Base-by-base conservation (phyloP, 1,139 yeast species). In the Yamadazyma aaseri region DNA sequence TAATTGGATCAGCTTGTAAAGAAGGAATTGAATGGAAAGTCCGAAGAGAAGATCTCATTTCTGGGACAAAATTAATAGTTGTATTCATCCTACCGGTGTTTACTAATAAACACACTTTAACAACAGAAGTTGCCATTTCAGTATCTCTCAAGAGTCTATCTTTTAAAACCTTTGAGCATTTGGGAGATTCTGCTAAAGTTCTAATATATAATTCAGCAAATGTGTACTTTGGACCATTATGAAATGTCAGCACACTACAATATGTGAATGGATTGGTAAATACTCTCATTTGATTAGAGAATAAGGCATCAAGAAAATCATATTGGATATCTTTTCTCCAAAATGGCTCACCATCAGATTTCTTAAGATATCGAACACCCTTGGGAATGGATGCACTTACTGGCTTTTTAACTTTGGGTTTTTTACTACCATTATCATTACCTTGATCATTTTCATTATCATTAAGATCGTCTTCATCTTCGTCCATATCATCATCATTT, bases 1-100 rank as follows among this genome's bases (percentile, higher is more conserved):
- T 56, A 34, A 61, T 61, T 9, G 83, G 76, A 42, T 76, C 77
- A 2, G 82, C 79, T 55, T 92, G 97, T 34, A 92, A 67, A 5
- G 90, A 79, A 1, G 98, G 98, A 24, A 92, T 86, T 10, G 96
- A 85, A 58, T 90, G 97, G 54, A 85, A 92, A 0, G 97, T 90
- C 49, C 97, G 71, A 46, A 90, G 69, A 42, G 90, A 92, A 1
- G 96, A 87, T 46, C 89, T 82, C 97, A 90, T 90, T 54, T 89
- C 97, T n/a, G 95, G 89, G 36, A 87, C 95, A 55, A 90, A 92
- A 58, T 90, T 90, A 34, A 92, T 81, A 4, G 97, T 92, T 2
- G 98, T 92, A 62, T 92, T 92, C 80, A 92, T 81, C 44, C 97
- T 70, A 4, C 97, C 97, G 29, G 89, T 80, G 55, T 92, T 92